Percentiles rank a stretch among this genome's conserved stretches.
Evolutionary conservation across 352 stramenopile genomes (phyloP).

Genomic region (Chloridella minuta): DNA sequence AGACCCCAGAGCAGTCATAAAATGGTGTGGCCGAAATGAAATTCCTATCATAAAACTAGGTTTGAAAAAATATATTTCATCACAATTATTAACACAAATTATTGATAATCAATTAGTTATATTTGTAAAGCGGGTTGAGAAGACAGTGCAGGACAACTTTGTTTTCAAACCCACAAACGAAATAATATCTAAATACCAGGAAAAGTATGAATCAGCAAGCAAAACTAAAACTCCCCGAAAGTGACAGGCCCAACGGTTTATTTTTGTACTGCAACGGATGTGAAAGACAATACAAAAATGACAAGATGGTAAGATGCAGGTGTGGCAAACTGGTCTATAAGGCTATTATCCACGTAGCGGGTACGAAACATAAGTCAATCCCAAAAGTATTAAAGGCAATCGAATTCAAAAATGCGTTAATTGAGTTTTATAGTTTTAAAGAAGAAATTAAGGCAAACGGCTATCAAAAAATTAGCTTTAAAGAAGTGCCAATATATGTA

Average conservation of each 20-base stretch:
- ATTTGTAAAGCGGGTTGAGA: background rate
- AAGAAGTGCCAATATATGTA: background rate
- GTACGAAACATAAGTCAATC: background rate
- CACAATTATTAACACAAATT: background rate
- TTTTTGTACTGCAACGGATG: background rate
- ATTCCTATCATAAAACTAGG: background rate
- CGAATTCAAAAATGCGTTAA: background rate
- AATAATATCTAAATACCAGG: background rate
- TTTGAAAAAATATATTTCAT: background rate
- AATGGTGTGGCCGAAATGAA: background rate
- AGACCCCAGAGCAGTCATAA: background rate
- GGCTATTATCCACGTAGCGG: background rate
- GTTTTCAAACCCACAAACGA: background rate
- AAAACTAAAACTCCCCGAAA: background rate
- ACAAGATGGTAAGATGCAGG: background rate
- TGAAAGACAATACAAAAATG: background rate
- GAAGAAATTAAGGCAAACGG: background rate
- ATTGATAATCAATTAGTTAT: constrained; percentile 6
- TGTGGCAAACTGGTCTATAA: constrained; percentile 1
- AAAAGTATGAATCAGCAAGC: background rate
- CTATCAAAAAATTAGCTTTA: background rate
- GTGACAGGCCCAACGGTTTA: background rate
- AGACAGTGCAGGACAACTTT: background rate
- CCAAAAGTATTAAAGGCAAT: background rate
- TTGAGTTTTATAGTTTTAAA: background rate